These are phyloP conservation scores for Brassica cretica DNA, from an alignment of 345 rosid species.

Conservation along the genomic window DNA sequence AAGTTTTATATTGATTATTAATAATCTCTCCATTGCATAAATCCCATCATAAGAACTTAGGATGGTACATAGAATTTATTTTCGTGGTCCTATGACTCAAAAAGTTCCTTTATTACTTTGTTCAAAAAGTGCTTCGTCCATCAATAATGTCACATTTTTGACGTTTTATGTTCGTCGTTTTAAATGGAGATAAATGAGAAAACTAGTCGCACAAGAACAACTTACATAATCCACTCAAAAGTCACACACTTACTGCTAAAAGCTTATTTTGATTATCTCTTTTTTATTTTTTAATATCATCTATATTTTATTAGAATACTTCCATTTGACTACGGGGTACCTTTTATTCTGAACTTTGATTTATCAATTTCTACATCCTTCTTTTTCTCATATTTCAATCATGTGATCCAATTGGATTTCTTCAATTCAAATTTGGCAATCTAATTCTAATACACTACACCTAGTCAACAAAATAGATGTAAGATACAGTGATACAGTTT, in stretches of 20 bases:
- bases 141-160: conserved; percentile 41
- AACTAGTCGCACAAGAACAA: conserved; percentile 25
- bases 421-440: conserved; percentile 1
- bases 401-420: background rate
- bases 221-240: conserved; percentile 23
- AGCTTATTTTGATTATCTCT: conserved; percentile 18
- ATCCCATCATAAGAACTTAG: conserved; percentile 2
- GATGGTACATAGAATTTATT: conserved; percentile 12
- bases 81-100: conserved; percentile 16
- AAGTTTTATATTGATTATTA: background rate
- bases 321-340: background rate
- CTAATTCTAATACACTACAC: background rate
- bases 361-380: background rate
- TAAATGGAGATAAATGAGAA: conserved; percentile 26
- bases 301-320: background rate
- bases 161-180: conserved; percentile 38
- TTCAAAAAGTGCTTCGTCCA: conserved; percentile 9
- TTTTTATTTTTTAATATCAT: background rate
- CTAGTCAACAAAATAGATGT: background rate
- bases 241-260: conserved; percentile 13
- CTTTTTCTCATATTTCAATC: background rate
- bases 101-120: conserved; percentile 37
- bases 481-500: background rate
- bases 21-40: background rate
- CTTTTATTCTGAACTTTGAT: background rate